Evolutionary conservation across 441 rosid species (phyloP).

Genomic region (Francoa sonchifolia): DNA sequence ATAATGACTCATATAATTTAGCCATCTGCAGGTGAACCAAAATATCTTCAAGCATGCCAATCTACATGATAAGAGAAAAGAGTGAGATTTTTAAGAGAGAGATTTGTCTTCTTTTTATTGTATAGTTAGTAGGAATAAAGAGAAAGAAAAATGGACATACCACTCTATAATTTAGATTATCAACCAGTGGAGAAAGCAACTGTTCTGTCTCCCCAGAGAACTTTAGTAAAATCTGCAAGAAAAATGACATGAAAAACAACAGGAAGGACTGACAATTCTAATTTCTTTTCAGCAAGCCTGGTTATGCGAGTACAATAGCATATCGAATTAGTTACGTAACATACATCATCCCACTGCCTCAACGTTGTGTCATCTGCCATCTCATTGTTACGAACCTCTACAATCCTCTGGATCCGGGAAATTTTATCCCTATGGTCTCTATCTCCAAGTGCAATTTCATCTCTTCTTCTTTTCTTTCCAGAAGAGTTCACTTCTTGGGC

Average conservation of each 20-base stretch:
- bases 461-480: conserved; percentile 42
- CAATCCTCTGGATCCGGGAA: conserved; percentile 20
- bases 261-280: not conserved
- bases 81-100: conserved; percentile 10
- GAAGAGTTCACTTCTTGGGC: conserved; percentile 25
- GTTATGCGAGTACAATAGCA: conserved; percentile 13
- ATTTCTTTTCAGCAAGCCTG: not conserved
- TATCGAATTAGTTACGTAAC: conserved; percentile 15
- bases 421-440: conserved; percentile 22
- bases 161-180: conserved; percentile 33
- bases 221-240: conserved; percentile 49
- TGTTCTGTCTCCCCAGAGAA: conserved; percentile 35
- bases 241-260: conserved; percentile 11
- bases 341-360: conserved; percentile 52
- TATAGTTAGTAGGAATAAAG: not conserved
- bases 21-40: conserved; percentile 40
- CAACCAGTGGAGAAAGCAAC: conserved; percentile 35
- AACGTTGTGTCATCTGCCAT: conserved; percentile 18
- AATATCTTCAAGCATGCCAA: conserved; percentile 42
- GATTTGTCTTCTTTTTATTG: not conserved
- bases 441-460: conserved; percentile 25
- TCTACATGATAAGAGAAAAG: conserved; percentile 34
- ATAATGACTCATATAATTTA: conserved; percentile 34
- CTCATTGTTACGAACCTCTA: conserved; percentile 23
- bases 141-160: conserved; percentile 25